Base-by-base conservation (phyloP, 1,284 basidiomycete genomes). In the Sporisorium exsertum region DNA sequence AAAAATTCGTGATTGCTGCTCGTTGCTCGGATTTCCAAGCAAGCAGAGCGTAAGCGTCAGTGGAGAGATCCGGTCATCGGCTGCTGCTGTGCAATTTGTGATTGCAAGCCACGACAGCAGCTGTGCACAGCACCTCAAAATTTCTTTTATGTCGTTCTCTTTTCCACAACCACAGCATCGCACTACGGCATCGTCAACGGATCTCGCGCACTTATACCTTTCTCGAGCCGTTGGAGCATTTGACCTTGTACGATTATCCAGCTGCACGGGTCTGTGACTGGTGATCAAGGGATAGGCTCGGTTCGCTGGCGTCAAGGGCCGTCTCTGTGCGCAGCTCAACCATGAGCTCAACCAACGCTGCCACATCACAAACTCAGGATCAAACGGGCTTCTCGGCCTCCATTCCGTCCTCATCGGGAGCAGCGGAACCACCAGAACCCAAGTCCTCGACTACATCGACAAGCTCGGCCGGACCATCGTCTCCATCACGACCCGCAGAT, bases 361-460 rank as follows among this genome's bases (percentile, higher is more conserved):
- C 63, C 42, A 63, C 69, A 12, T 47, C 64, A 43, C 64, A 58
- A 56, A 24, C 59, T 29, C 47, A 40, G 5, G 29, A 40, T 49
- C 49, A 43, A 24, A 22, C 51, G 7, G 35, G 27, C 10, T 24
- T 32, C 2, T 20, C 67, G n/a, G 16, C 53, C 58, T 58, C 62
- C 9, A 50, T 20, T 12, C 12, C 18, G 5, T 22, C 32, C 24
- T 22, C 58, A 18, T 15, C 69, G 24, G 26, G 32, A 26, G 56
- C 63, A 24, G 16, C 52, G 3, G 64, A 66, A 42, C 69, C 64
- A 46, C 59, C 69, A 72, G 69, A 72, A 72, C 5, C 69, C 22
- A 12, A 24, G 8, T 10, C 24, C 35, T 1, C 29, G 7, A 45
- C 66, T 16, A 27, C 6, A 15, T 35, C 33, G 6, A 15, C 40